These are phyloP conservation scores for Fusarium tanahbumbuense DNA, from an alignment of 2,329 filamentous ascomycete species.

Conservation along the genomic window DNA sequence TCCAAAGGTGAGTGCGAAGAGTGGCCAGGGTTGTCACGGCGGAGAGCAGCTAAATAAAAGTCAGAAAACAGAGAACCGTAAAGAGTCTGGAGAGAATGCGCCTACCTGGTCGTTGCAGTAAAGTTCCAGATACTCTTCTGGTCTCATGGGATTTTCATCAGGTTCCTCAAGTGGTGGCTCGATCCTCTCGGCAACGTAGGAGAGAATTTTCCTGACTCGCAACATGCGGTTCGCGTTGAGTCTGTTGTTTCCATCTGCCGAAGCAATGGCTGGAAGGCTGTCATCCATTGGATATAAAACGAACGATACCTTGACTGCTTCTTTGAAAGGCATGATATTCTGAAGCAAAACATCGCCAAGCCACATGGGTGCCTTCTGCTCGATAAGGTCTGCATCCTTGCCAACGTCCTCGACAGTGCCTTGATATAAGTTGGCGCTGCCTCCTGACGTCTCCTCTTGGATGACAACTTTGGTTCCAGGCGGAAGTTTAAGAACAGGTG, in stretches of 20 bases:
- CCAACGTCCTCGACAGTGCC: slow-evolving; percentile 85
- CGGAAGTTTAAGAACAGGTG: slow-evolving; percentile 80
- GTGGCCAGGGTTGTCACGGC: slow-evolving; percentile 94
- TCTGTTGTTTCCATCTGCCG: slow-evolving; percentile 84
- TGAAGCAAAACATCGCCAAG: slow-evolving; percentile 86
- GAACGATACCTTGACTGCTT: slow-evolving; percentile 97
- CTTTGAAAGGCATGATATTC: slow-evolving; percentile 86
- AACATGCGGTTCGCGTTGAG: slow-evolving; percentile 98
- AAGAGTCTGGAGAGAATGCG: slow-evolving; percentile 20
- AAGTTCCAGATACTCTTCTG: slow-evolving; percentile 93
- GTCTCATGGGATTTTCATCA: slow-evolving; percentile 71
- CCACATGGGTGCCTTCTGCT: slow-evolving; percentile 91
- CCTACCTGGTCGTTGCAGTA: slow-evolving; percentile 93
- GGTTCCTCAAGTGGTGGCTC: slow-evolving; percentile 74
- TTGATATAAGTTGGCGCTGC: slow-evolving; percentile 87
- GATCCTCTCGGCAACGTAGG: slow-evolving; percentile 92
- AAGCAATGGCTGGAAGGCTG: slow-evolving; percentile 76
- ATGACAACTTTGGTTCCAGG: slow-evolving; percentile 74
- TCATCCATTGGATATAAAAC: slow-evolving; percentile 82
- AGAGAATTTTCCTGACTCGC: slow-evolving; percentile 91
- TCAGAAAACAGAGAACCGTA: slow-evolving; percentile 12
- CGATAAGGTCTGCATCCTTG: slow-evolving; percentile 82
- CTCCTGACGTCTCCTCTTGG: slow-evolving; percentile 74
- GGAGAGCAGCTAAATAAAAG: slow-evolving; percentile 67
- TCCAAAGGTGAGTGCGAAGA: slow-evolving; percentile 91